Conservation (phyloP, 495 filamentous ascomycete genomes). For the Xylaria intraflava region DNA sequence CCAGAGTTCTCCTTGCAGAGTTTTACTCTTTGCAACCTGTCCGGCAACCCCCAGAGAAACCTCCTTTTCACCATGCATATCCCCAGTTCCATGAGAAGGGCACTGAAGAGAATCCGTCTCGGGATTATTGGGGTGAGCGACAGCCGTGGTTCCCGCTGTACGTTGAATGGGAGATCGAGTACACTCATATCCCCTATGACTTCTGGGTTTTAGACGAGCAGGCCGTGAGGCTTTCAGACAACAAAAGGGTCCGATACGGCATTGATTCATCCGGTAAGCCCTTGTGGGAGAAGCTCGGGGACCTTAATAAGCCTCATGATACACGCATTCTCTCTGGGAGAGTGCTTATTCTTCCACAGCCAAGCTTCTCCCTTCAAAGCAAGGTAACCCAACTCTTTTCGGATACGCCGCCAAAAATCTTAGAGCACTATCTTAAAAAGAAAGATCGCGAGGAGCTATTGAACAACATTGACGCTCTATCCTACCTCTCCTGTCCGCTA, state of each 20-base stretch:
- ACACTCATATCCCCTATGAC: background rate
- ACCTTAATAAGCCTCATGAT: too few relatives aligned
- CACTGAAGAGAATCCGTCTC: too few relatives aligned
- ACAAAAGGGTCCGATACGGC: too few relatives aligned
- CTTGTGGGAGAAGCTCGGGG: too few relatives aligned
- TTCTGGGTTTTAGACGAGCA: too few relatives aligned
- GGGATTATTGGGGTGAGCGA: background rate
- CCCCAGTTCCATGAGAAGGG: background rate
- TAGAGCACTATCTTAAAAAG: background rate
- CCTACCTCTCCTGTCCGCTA: background rate
- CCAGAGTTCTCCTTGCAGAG: too few relatives aligned
- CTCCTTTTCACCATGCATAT: too few relatives aligned
- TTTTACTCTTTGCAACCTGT: background rate
- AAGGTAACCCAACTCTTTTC: constrained; percentile 16
- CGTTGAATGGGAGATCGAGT: background rate
- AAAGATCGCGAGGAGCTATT: background rate
- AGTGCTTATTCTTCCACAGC: constrained; percentile 37
- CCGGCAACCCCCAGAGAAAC: background rate
- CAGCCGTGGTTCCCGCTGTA: background rate
- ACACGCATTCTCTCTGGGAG: constrained; percentile 27
- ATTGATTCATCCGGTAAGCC: constrained; percentile 15
- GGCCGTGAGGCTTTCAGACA: too few relatives aligned
- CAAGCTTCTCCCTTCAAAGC: constrained; percentile 25
- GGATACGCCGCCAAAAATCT: background rate
- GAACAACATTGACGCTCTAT: background rate